A percentile compares a stretch with the other conserved stretches of the same genome.
phyloP scores from a whole-genome alignment of 2,329 filamentous ascomycete genomes.

The Colletotrichum australisinense region DNA sequence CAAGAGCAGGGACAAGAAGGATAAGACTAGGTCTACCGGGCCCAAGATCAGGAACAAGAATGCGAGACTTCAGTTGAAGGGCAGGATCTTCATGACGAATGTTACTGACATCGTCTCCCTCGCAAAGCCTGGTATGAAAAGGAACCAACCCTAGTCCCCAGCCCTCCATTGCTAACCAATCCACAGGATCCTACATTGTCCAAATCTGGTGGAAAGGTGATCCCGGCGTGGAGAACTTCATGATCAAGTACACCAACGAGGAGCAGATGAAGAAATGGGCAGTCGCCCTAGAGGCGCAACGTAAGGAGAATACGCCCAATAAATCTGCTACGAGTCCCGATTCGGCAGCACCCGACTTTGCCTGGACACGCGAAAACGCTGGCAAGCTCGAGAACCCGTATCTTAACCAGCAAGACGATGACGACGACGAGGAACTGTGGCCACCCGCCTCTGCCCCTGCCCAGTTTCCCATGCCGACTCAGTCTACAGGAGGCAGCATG shows the following conservation, averaged over 20 bases:
- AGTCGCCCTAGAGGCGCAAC: conserved; percentile 79
- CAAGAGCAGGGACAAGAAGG: conserved; percentile 84
- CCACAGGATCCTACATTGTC: conserved; percentile 86
- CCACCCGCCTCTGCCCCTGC: conserved; percentile 47
- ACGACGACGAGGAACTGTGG: conserved; percentile 67
- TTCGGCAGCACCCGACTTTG: conserved; percentile 77
- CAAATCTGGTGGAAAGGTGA: conserved; percentile 99
- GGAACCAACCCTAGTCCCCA: neutral
- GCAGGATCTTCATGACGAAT: conserved; percentile 98
- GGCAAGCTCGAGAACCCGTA: conserved; percentile 85
- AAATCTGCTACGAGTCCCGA: conserved; percentile 59
- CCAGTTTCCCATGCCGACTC: conserved; percentile 47
- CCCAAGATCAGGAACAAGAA: conserved; percentile 73
- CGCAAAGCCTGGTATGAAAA: conserved; percentile 82
- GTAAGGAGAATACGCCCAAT: conserved; percentile 67
- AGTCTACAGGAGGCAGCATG: conserved; percentile 52
- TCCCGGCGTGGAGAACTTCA: conserved; percentile 93
- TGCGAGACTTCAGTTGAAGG: conserved; percentile 92
- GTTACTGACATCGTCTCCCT: conserved; percentile 94
- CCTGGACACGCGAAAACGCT: conserved; percentile 78
- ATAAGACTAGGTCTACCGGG: conserved; percentile 66
- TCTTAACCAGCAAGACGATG: conserved; percentile 70
- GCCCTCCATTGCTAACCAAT: conserved; percentile 16
- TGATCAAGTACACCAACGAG: conserved; percentile 92
- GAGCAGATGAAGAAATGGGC: conserved; percentile 96